These are phyloP conservation scores for Lipomyces sp. DNA, from an alignment of 805 yeast species.

Conservation along the genomic window DNA sequence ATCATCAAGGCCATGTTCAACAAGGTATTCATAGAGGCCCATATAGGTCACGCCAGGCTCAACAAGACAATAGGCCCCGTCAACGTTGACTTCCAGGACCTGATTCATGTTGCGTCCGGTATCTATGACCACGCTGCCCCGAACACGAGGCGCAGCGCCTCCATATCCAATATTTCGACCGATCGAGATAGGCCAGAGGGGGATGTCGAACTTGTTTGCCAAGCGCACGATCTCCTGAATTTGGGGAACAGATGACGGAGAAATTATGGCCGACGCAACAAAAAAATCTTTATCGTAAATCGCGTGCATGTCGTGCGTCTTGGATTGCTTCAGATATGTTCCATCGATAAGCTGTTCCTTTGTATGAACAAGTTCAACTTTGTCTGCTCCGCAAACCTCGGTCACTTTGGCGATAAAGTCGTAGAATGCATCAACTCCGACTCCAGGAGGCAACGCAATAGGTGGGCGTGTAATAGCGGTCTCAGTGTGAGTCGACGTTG, in stretches of 20 bases:
- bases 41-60: constrained; percentile 5
- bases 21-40: constrained; percentile 2
- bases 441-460: constrained; percentile 2
- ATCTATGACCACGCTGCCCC: constrained; percentile 7
- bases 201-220: constrained; percentile 3
- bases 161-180: constrained; percentile 12
- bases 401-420: neutral
- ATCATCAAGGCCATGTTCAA: neutral
- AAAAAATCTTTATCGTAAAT: constrained; percentile 1
- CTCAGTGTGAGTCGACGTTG: too few relatives aligned
- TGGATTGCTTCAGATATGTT: constrained; percentile 6
- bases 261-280: constrained; percentile 10
- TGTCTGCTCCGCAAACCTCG: neutral
- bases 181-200: constrained; percentile 9
- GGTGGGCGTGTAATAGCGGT: too few relatives aligned
- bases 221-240: constrained; percentile 5
- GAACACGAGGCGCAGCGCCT: constrained; percentile 13
- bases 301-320: constrained; percentile 10
- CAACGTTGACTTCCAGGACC: constrained; percentile 2
- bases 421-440: neutral
- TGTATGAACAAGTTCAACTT: neutral
- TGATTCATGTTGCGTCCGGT: constrained; percentile 7
- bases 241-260: constrained; percentile 3
- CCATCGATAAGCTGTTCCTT: constrained; percentile 6
- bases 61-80: neutral